Percentiles rank a stretch among this genome's conserved stretches.
Conservation (phyloP, 2,329 filamentous ascomycete species). For the Incumbomyces lentus region DNA sequence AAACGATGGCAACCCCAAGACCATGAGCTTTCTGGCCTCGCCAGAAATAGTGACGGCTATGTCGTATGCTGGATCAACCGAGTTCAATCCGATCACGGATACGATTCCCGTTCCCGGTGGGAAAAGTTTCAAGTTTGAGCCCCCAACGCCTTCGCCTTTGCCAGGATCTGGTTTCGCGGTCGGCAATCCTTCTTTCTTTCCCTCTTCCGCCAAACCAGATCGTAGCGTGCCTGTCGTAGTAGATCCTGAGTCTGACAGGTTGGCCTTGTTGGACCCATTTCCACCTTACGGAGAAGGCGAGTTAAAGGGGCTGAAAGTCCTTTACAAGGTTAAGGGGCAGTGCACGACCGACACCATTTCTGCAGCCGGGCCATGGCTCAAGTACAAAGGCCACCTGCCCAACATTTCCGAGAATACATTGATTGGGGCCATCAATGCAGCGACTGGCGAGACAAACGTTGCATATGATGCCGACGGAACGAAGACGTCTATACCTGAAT, state of each 20-base stretch:
- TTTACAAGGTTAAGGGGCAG: slow-evolving; percentile 94
- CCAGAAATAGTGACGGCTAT: slow-evolving; percentile 96
- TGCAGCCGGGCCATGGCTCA: slow-evolving; percentile 91
- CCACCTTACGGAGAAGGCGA: slow-evolving; percentile 68
- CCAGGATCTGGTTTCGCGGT: slow-evolving; percentile 67
- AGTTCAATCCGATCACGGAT: slow-evolving; percentile 93
- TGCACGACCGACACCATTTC: slow-evolving; percentile 99
- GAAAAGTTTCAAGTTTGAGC: slow-evolving; percentile 70
- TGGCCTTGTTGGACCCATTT: slow-evolving; percentile 87
- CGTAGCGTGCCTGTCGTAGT: slow-evolving; percentile 63
- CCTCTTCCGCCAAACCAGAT: slow-evolving; percentile 62
- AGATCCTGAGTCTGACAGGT: slow-evolving; percentile 74
- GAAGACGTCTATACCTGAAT: slow-evolving; percentile 69
- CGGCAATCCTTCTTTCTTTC: slow-evolving; percentile 64
- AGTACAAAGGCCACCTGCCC: slow-evolving; percentile 97
- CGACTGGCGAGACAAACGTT: slow-evolving; percentile 82
- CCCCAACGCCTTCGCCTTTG: slow-evolving; percentile 53
- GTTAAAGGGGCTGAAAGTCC: slow-evolving; percentile 65
- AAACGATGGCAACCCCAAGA: slow-evolving; percentile 91
- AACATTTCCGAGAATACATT: slow-evolving; percentile 98
- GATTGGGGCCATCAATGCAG: slow-evolving; percentile 86
- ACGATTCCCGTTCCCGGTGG: slow-evolving; percentile 69
- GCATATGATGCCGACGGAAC: slow-evolving; percentile 79
- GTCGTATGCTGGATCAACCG: slow-evolving; percentile 82
- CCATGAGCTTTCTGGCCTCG: slow-evolving; percentile 97